phyloP scores from a whole-genome alignment of 1,139 yeast genomes.

The Pichia sp. region DNA sequence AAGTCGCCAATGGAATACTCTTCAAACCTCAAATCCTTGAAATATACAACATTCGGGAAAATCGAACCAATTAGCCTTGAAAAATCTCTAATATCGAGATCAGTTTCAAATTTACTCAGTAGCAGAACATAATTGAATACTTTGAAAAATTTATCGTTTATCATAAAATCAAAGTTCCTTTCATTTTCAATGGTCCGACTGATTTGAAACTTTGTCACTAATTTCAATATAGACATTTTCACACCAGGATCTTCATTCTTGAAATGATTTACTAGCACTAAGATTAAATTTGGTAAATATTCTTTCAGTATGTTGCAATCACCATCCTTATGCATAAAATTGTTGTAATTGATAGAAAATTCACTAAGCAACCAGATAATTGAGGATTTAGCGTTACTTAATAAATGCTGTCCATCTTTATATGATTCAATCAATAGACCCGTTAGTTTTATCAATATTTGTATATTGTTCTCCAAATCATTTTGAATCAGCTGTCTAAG shows the following conservation, averaged over 20 bases:
- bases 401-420: conserved; percentile 4
- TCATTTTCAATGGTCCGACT: conserved; percentile 16
- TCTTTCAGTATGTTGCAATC: conserved; percentile 8
- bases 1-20: conserved; percentile 11
- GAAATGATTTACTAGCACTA: conserved; percentile 50
- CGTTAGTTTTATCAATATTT: conserved; percentile 35
- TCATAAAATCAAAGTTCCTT: conserved; percentile 13
- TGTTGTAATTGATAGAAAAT: conserved; percentile 31
- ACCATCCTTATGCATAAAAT: conserved; percentile 9
- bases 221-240: conserved; percentile 60
- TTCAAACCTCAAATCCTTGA: conserved; percentile 9
- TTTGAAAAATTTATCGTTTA: conserved; percentile 36
- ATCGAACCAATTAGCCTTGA: conserved; percentile 64
- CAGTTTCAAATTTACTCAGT: conserved; percentile 64
- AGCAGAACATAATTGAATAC: conserved; percentile 57
- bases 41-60: conserved; percentile 25
- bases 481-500: conserved; percentile 68
- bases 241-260: conserved; percentile 40
- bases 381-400: conserved; percentile 58
- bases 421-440: conserved; percentile 17
- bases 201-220: conserved; percentile 68
- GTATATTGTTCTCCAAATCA: conserved; percentile 36
- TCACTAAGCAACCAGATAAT: conserved; percentile 92
- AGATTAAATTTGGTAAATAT: conserved; percentile 57
- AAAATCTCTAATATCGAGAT: conserved; percentile 77